Evolutionary conservation across 1,139 yeast genomes (phyloP).

Genomic region (Scheffersomyces illinoinensis): DNA sequence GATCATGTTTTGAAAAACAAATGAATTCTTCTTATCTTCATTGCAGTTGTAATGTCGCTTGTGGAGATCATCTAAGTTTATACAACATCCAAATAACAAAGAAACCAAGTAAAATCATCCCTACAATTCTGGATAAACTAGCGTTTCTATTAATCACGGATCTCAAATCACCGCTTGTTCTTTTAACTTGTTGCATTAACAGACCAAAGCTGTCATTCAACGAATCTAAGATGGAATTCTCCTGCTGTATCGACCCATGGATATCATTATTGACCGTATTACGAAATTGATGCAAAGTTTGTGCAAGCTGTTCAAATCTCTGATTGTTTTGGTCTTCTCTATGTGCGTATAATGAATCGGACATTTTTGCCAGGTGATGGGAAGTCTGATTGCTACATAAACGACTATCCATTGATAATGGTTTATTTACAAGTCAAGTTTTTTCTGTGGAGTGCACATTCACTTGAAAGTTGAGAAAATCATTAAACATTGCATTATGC

Average conservation of each 20-base stretch:
- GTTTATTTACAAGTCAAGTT: too few relatives aligned
- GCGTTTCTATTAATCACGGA: constrained; percentile 48
- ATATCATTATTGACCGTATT: constrained; percentile 47
- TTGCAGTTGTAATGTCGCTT: background rate
- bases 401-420: too few relatives aligned
- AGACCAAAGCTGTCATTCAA: constrained; percentile 61
- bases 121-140: constrained; percentile 42
- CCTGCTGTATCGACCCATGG: constrained; percentile 44
- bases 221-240: constrained; percentile 48
- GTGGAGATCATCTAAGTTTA: constrained; percentile 33
- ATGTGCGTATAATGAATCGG: constrained; percentile 41
- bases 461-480: background rate
- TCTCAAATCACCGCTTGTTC: constrained; percentile 67
- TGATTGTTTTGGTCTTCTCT: constrained; percentile 49
- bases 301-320: constrained; percentile 46
- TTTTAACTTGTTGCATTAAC: constrained; percentile 58
- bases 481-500: background rate
- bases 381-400: background rate
- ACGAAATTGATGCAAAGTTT: constrained; percentile 45
- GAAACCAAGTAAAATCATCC: constrained; percentile 56
- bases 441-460: background rate
- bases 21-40: too few relatives aligned
- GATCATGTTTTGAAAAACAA: background rate
- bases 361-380: constrained; percentile 18
- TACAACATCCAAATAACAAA: constrained; percentile 68